phyloP scores from a whole-genome alignment of 129 eudicot genomes.

The Helianthus tuberosus region DNA sequence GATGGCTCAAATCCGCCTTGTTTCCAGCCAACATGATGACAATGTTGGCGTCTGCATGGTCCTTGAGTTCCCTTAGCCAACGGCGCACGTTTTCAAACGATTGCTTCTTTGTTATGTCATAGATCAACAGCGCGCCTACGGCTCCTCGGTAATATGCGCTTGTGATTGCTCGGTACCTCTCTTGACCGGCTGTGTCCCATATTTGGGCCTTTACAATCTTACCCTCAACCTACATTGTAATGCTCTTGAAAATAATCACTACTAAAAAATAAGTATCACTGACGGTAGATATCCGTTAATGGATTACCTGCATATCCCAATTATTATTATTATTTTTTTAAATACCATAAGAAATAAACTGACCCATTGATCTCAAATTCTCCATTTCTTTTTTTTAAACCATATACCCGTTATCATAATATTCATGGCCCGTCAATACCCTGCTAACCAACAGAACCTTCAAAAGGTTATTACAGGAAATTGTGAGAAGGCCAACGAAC shows the following conservation, averaged over 20 bases:
- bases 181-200: slow-evolving; percentile 99
- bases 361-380: no score
- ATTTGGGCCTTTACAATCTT: slow-evolving; percentile 93
- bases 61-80: slow-evolving; percentile 87
- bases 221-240: slow-evolving; percentile 77
- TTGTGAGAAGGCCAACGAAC: slow-evolving; percentile 29
- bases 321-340: no score
- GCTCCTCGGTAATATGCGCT: slow-evolving; percentile 98
- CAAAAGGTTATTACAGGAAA: no score
- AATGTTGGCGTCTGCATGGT: slow-evolving; percentile 93
- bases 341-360: no score
- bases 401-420: no score
- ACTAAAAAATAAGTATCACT: no score
- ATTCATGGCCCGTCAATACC: no score
- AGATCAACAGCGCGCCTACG: slow-evolving; percentile 85
- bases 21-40: slow-evolving; percentile 94
- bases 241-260: not conserved
- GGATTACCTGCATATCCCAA: no score
- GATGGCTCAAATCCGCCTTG: slow-evolving; percentile 77
- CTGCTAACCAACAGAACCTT: no score
- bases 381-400: no score
- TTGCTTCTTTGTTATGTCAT: slow-evolving; percentile 82
- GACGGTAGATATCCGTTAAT: no score
- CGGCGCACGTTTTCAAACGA: slow-evolving; percentile 82
- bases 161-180: slow-evolving; percentile 96